Conservation (phyloP, 2,329 filamentous ascomycete genomes). For the Aspergillus ruber region DNA sequence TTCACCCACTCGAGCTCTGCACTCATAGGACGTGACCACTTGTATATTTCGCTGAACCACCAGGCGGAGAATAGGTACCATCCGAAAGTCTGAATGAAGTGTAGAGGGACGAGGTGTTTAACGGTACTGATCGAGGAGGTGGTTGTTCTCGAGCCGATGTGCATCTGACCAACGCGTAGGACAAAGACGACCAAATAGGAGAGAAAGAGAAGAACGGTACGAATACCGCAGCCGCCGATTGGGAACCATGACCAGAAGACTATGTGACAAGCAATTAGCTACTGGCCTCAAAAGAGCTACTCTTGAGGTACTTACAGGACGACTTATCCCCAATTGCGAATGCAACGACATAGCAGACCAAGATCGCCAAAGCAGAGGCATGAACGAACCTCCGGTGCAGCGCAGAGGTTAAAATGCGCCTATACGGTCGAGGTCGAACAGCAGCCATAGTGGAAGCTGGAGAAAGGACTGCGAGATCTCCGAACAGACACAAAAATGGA, state of each 20-base stretch:
- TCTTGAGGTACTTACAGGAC: slow-evolving; percentile 51
- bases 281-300: background rate
- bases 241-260: slow-evolving; percentile 85
- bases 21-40: slow-evolving; percentile 59
- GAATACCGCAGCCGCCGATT: slow-evolving; percentile 66
- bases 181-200: slow-evolving; percentile 73
- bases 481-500: slow-evolving; percentile 8
- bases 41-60: slow-evolving; percentile 73
- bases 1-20: slow-evolving; percentile 68
- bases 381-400: slow-evolving; percentile 80
- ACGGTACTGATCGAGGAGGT: slow-evolving; percentile 62
- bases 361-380: slow-evolving; percentile 63
- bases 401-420: slow-evolving; percentile 84
- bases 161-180: slow-evolving; percentile 77
- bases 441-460: slow-evolving; percentile 32
- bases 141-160: slow-evolving; percentile 66
- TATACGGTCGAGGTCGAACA: slow-evolving; percentile 52
- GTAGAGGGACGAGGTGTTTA: slow-evolving; percentile 49
- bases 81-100: slow-evolving; percentile 62
- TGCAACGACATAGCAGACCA: slow-evolving; percentile 67
- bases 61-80: slow-evolving; percentile 75
- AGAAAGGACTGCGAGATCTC: slow-evolving; percentile 18
- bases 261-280: slow-evolving; percentile 27
- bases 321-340: slow-evolving; percentile 63
- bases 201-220: slow-evolving; percentile 68